Evolutionary conservation across 352 stramenopile species (phyloP).

Genomic region (Phytophthora pseudosyringae): DNA sequence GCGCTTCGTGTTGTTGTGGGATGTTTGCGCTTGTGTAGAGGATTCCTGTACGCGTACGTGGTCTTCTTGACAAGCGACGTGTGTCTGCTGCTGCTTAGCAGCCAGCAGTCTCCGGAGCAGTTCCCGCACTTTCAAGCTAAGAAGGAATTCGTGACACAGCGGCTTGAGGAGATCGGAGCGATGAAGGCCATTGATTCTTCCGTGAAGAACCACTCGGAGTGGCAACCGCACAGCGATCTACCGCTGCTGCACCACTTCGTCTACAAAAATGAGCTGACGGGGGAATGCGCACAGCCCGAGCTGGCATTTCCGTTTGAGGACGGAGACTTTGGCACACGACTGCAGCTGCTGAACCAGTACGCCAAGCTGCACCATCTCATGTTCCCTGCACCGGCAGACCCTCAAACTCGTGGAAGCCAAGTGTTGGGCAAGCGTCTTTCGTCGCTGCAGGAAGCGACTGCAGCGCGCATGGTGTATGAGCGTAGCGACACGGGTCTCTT

Average conservation of each 20-base stretch:
- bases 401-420: constrained; percentile 42
- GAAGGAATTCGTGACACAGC: constrained; percentile 48
- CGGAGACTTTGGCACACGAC: constrained; percentile 36
- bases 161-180: constrained; percentile 44
- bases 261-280: constrained; percentile 74
- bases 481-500: constrained; percentile 56
- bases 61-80: constrained; percentile 67
- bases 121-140: constrained; percentile 79
- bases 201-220: constrained; percentile 37
- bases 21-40: constrained; percentile 38
- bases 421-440: constrained; percentile 55
- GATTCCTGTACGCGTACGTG: constrained; percentile 79
- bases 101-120: constrained; percentile 65
- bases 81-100: constrained; percentile 72
- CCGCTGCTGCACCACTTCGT: constrained; percentile 70
- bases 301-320: constrained; percentile 57
- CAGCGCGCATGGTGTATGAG: constrained; percentile 58
- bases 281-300: constrained; percentile 54
- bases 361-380: constrained; percentile 62
- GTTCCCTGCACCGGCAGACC: constrained; percentile 34
- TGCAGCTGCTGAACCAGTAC: constrained; percentile 59
- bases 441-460: constrained; percentile 38
- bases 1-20: background rate
- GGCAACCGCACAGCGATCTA: constrained; percentile 62
- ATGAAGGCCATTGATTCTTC: constrained; percentile 52